phyloP scores from a whole-genome alignment of 495 filamentous ascomycete genomes.

The Aspergillus avenaceus region DNA sequence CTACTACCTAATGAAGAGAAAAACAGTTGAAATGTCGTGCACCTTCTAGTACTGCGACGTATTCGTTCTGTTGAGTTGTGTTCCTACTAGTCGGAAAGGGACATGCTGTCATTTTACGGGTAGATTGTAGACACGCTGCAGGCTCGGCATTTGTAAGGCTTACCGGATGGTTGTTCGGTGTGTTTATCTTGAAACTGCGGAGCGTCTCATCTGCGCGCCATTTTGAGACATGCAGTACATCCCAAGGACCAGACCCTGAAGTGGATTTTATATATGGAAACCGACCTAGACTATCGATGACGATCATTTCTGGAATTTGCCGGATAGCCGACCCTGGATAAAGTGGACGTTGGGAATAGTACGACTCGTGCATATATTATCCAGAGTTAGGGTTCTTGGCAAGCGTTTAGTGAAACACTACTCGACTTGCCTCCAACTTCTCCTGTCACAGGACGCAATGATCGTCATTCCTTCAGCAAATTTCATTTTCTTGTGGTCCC shows the following conservation, averaged over 20 bases:
- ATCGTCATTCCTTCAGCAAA: not conserved
- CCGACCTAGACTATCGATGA: not conserved
- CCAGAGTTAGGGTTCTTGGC: conserved; percentile 3
- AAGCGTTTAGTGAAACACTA: not conserved
- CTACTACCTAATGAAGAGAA: conserved; percentile 34
- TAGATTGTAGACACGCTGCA: not conserved
- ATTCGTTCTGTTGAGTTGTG: not conserved
- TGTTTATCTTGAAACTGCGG: not conserved
- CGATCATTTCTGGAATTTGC: not conserved
- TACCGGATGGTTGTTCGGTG: not conserved
- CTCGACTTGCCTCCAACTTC: conserved; percentile 4
- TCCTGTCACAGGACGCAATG: conserved; percentile 1
- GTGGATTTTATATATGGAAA: not conserved
- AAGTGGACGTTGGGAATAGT: not conserved
- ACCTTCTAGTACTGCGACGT: not conserved
- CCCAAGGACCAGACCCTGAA: not conserved
- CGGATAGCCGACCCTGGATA: not conserved
- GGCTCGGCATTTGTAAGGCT: not conserved
- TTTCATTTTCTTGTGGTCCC: not conserved
- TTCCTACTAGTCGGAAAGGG: no score
- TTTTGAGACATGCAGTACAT: not conserved
- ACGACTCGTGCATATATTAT: not conserved
- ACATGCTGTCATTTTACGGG: not conserved
- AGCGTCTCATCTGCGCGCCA: not conserved
- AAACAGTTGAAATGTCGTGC: conserved; percentile 37